Evolutionary conservation across 2,329 filamentous ascomycete species (phyloP).

Genomic region (Aspergillus spinulosporus): DNA sequence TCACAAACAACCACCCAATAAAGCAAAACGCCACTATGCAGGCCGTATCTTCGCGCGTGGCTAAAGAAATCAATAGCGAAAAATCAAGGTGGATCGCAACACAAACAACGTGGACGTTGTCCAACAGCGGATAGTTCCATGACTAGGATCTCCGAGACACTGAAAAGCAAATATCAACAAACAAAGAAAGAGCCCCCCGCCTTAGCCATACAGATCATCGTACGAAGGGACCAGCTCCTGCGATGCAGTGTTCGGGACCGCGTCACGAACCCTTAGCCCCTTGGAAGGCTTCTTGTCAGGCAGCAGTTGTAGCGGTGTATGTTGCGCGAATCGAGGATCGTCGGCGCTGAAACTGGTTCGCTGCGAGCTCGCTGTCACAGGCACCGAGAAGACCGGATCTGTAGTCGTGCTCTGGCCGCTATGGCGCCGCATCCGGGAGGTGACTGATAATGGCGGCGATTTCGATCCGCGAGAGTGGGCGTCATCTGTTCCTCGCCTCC

Average conservation of each 20-base stretch:
- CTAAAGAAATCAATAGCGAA: conserved; percentile 2
- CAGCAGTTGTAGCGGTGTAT: conserved; percentile 19
- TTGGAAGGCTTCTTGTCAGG: conserved; percentile 27
- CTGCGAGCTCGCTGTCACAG: conserved; percentile 32
- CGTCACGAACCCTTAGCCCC: conserved; percentile 18
- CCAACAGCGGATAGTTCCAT: neutral
- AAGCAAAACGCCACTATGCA: conserved; percentile 17
- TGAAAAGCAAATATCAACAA: conserved; percentile 6
- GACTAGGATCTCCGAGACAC: neutral
- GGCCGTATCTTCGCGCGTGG: conserved; percentile 11
- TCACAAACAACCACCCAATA: conserved; percentile 8
- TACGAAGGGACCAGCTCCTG: conserved; percentile 41
- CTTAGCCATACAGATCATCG: conserved; percentile 42
- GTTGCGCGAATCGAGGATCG: conserved; percentile 27
- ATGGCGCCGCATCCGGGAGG: conserved; percentile 39
- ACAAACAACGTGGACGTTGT: conserved; percentile 2
- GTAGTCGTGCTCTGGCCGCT: conserved; percentile 35
- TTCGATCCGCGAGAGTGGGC: conserved; percentile 30
- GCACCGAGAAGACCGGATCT: conserved; percentile 28
- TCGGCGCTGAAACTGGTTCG: conserved; percentile 36
- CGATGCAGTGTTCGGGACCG: conserved; percentile 20
- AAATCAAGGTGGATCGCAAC: conserved; percentile 1
- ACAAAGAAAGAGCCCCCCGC: conserved; percentile 1
- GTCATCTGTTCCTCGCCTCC: conserved; percentile 20
- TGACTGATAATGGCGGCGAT: conserved; percentile 40